phyloP scores from a whole-genome alignment of 257 asterid genomes.

The Scutellaria barbata region DNA sequence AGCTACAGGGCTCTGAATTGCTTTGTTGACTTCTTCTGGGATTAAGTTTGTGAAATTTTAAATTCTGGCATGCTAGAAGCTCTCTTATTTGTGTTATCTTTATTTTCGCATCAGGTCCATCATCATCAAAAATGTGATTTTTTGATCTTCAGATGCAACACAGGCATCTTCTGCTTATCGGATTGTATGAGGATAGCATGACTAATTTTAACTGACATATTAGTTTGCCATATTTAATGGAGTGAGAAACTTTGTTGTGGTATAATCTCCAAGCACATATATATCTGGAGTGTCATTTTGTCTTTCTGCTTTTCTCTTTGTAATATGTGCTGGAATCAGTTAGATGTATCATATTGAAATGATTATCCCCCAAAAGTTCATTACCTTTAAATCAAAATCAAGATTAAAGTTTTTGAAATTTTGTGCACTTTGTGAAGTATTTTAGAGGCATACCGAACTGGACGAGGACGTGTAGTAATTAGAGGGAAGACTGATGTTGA shows the following conservation, averaged over 20 bases:
- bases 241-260: not conserved
- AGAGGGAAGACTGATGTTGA: slow-evolving; percentile 98
- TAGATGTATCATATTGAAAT: not conserved
- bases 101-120: not conserved
- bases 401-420: slow-evolving; percentile 23
- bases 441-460: slow-evolving; percentile 93
- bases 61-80: not conserved
- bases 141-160: not conserved
- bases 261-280: not conserved
- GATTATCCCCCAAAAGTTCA: not conserved
- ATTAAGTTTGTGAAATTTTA: not conserved
- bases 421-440: slow-evolving; percentile 55
- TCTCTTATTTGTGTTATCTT: not conserved
- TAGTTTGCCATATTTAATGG: not conserved
- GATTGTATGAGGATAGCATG: not conserved
- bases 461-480: slow-evolving; percentile 86
- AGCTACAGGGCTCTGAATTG: not conserved
- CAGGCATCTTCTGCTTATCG: not conserved
- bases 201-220: not conserved
- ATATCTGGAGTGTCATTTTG: not conserved
- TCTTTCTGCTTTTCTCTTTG: not conserved
- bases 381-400: not conserved
- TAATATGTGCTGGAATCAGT: not conserved
- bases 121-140: not conserved
- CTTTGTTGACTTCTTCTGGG: not conserved